Conservation (phyloP, 1,139 yeast species). For the Pichia sp. region DNA sequence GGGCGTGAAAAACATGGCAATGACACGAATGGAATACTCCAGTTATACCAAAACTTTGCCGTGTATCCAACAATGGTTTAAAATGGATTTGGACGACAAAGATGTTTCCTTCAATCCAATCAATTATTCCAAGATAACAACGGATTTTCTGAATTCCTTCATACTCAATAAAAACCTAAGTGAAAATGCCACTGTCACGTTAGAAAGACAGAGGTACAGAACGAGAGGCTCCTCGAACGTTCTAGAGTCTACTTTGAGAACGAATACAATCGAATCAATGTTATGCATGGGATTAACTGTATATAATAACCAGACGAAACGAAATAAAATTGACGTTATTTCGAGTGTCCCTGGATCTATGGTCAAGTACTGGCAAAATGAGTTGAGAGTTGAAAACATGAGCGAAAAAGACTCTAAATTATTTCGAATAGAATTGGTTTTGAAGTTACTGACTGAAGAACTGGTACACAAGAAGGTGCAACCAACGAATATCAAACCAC, state of each 20-base stretch:
- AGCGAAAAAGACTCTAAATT: conserved; percentile 13
- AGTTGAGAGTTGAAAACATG: background rate
- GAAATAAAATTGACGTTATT: background rate
- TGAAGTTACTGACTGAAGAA: conserved; percentile 1
- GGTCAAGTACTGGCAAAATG: conserved; percentile 14
- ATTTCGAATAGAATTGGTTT: conserved; percentile 21
- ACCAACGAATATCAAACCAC: background rate
- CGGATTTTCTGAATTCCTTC: conserved; percentile 12
- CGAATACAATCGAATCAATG: conserved; percentile 46
- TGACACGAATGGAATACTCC: conserved; percentile 20
- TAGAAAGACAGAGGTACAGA: conserved; percentile 51
- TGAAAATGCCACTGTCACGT: conserved; percentile 26
- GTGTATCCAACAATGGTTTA: conserved; percentile 31
- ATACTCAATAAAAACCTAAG: background rate
- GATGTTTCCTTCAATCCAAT: conserved; percentile 20
- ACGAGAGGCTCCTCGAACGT: conserved; percentile 37
- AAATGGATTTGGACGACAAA: conserved; percentile 28
- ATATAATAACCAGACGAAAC: conserved; percentile 1
- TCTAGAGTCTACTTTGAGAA: conserved; percentile 41
- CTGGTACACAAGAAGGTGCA: background rate
- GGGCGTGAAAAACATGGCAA: conserved; percentile 36
- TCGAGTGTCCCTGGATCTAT: conserved; percentile 11
- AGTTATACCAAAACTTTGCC: conserved; percentile 24
- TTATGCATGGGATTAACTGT: conserved; percentile 23
- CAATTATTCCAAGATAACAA: conserved; percentile 17